Percentiles rank a stretch among this genome's conserved stretches.
These are phyloP conservation scores for Ceratocystis huliohia DNA, from an alignment of 2,329 filamentous ascomycete species.

Conservation along the genomic window DNA sequence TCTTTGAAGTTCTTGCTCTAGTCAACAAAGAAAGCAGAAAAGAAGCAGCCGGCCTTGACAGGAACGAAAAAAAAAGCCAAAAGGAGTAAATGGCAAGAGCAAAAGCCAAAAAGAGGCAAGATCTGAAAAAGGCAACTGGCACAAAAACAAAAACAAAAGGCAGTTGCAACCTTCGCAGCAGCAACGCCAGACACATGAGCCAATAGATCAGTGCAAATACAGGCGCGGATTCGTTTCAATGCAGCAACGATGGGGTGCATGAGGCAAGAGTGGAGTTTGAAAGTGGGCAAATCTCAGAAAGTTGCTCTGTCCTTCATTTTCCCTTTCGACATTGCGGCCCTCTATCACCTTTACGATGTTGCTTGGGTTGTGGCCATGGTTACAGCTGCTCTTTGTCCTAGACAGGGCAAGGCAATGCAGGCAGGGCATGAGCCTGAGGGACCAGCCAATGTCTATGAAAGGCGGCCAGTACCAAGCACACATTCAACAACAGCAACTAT, in stretches of 20 bases:
- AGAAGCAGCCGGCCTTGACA: background rate
- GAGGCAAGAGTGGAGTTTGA: background rate
- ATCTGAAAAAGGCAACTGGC: background rate
- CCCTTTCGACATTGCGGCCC: background rate
- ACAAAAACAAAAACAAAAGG: constrained; percentile 3
- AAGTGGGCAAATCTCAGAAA: too few species aligned
- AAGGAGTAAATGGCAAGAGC: background rate
- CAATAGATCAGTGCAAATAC: background rate
- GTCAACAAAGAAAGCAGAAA: background rate
- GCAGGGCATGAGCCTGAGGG: too few species aligned
- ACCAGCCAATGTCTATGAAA: too few species aligned
- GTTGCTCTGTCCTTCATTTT: background rate
- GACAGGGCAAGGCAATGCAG: too few species aligned
- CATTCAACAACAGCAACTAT: too few species aligned
- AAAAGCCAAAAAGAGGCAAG: background rate
- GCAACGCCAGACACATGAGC: constrained; percentile 1
- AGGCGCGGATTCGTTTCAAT: background rate
- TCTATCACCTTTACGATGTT: too few species aligned
- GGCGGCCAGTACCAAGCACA: too few species aligned
- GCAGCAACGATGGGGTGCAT: background rate
- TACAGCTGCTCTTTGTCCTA: too few species aligned
- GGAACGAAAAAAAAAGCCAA: background rate
- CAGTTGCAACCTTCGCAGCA: background rate
- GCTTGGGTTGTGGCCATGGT: too few species aligned
- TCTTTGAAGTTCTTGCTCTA: background rate